A percentile compares a stretch with the other conserved stretches of the same genome.
Conservation (phyloP, 2,329 filamentous ascomycete species). For the Penicillium sp. region DNA sequence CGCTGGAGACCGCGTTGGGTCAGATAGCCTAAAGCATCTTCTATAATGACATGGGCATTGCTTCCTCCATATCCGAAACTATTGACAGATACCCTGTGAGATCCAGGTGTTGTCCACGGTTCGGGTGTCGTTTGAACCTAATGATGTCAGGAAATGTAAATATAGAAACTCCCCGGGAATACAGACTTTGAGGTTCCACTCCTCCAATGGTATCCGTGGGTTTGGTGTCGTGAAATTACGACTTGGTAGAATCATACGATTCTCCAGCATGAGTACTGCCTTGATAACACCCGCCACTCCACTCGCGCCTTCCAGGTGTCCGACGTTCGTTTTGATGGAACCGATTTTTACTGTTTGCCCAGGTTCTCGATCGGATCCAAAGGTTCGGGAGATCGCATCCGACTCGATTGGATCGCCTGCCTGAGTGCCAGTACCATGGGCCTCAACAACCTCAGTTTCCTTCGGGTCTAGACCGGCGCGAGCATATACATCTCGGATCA, state of each 20-base stretch:
- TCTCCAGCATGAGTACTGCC: constrained; percentile 41
- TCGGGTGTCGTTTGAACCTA: constrained; percentile 6
- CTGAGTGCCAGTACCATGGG: constrained; percentile 19
- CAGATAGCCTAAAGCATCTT: constrained; percentile 18
- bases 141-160: constrained; percentile 1
- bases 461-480: constrained; percentile 17
- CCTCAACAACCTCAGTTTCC: constrained; percentile 14
- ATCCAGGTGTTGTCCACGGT: constrained; percentile 3
- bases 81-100: constrained; percentile 29
- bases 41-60: constrained; percentile 44
- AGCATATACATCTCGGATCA: constrained; percentile 9
- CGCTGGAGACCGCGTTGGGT: not conserved
- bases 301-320: constrained; percentile 26
- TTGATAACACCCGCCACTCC: constrained; percentile 38
- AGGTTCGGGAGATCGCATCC: constrained; percentile 1
- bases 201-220: constrained; percentile 30
- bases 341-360: constrained; percentile 20
- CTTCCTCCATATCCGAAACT: constrained; percentile 47
- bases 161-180: not conserved
- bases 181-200: constrained; percentile 35
- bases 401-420: constrained; percentile 17
- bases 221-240: constrained; percentile 40
- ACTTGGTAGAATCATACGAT: constrained; percentile 43
- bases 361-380: constrained; percentile 1
- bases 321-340: constrained; percentile 23